Evolutionary conservation across 2,329 filamentous ascomycete species (phyloP), one percentile per base, ranked within the genome.

Genomic region (Colletotrichum magnum): DNA sequence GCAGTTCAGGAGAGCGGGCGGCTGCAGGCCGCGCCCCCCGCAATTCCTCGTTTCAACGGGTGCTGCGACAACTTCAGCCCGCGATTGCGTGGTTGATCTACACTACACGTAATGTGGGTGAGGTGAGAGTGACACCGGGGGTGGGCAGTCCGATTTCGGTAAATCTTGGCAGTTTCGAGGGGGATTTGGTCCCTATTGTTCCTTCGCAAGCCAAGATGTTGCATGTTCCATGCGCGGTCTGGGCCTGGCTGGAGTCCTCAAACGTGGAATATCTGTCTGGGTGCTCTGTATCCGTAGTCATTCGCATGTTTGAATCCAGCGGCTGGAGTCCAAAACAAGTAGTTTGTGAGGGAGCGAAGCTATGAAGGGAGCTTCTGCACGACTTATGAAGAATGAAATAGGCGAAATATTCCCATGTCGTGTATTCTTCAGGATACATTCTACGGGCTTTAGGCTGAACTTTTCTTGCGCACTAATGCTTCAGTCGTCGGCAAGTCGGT

Each of bases 11-110:
- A 32, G 28, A 32, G 28, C 28, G 5, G 10, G 15, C 39, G 28
- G 39, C 39, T 9, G 12, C 36, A 24, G 7, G 32, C 53, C 53
- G 16, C 13, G 9, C 24, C 32, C 51, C 51, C 58, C 58, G 64
- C 51, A 67, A 43, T 67, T 57, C 36, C 43, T 48, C 56, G 64
- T 67, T 63, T 57, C 58, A 41, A 56, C 58, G 26, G 58, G 39
- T 52, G 51, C 43, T 67, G 58, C 21, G 64, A 67, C 58, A 13
- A 48, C 51, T 50, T 50, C 51, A 67, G 64, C 64, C 58, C 41
- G 21, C 32, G 18, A 24, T 51, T 53, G 63, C 57, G 63, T 48
- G 32, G 51, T 32, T 51, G 58, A 67, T 63, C 58, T 57, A 51
- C 64, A 51, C 21, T 57, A 51, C 64, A 51, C 21, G 24, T 24